These are phyloP conservation scores for Thielaviopsis cerberus DNA, from an alignment of 2,329 filamentous ascomycete species.

Conservation along the genomic window DNA sequence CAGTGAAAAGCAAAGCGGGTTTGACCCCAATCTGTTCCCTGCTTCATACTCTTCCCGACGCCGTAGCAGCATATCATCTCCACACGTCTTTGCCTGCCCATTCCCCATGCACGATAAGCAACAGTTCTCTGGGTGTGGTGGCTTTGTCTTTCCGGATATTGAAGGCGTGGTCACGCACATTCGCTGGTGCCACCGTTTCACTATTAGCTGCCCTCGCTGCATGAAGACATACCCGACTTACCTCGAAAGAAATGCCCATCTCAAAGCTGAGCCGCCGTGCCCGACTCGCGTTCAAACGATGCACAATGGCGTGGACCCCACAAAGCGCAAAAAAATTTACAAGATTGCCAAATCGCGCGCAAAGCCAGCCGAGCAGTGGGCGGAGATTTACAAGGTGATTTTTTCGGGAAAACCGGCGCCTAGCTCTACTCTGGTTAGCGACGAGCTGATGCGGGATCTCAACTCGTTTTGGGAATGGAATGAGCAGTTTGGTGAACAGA, in stretches of 20 bases:
- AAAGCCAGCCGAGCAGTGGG: not conserved
- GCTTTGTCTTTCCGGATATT: slow-evolving; percentile 7
- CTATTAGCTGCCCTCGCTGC: slow-evolving; percentile 8
- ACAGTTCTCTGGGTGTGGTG: slow-evolving; percentile 8
- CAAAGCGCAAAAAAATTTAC: not conserved
- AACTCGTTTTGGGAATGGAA: slow-evolving; percentile 4
- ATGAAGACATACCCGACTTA: slow-evolving; percentile 7
- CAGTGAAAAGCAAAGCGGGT: not conserved
- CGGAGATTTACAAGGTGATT: slow-evolving; percentile 5
- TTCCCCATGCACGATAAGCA: slow-evolving; percentile 5
- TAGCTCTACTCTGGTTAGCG: not conserved
- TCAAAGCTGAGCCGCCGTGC: slow-evolving; percentile 7
- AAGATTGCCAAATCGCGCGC: not conserved
- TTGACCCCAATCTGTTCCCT: not conserved
- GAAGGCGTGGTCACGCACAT: slow-evolving; percentile 3
- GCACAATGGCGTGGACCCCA: slow-evolving; percentile 3
- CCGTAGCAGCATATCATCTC: slow-evolving; percentile 1
- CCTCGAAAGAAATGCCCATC: slow-evolving; percentile 2
- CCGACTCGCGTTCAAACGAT: not conserved
- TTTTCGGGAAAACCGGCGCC: not conserved
- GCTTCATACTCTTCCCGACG: slow-evolving; percentile 1
- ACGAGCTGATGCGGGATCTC: not conserved
- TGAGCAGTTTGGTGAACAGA: not conserved
- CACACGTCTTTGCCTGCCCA: slow-evolving; percentile 6
- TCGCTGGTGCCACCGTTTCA: slow-evolving; percentile 10